Base-by-base conservation (phyloP, 2,329 filamentous ascomycete species). In the Gaeumannomyces sp. region DNA sequence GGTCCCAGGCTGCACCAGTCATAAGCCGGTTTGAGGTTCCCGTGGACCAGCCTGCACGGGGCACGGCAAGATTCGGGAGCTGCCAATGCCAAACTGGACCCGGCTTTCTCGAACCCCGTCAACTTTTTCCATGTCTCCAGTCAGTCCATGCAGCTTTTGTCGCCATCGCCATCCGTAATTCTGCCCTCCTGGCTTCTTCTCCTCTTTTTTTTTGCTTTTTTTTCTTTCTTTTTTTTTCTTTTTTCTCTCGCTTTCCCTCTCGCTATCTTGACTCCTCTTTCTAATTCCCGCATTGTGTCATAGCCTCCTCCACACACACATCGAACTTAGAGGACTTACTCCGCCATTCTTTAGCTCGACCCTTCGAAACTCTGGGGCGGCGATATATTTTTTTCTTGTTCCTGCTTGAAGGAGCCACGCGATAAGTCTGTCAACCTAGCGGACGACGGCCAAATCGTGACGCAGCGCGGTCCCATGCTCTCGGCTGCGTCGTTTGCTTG, bases 271-370 rank as follows among this genome's bases (percentile, higher is more conserved):
- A n/a, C 10, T 31, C 27, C 38, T 19, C 45, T 14, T 11, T 50
- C n/a, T 28, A 19, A 56, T n/a, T 28, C 8, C 35, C 28, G 27
- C 38, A 22, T 57, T 28, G 57, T 29, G 19, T 59, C 16, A 31
- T 27, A n/a, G 45, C 50, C 60, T 62, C 45, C 45, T 62, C 38
- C 29, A 28, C 56, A 25, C 56, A 13, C 57, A 28, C 38, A 28
- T 22, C 45, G 22, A 61, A 29, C 19, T 53, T 53, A 53, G 45
- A 28, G 45, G 61, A 62, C 61, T 62, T 62, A 62, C 61, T 62
- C 61, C 61, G 61, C 61, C 61, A 29, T 29, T 62, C 61, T 56
- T 62, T 62, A 53, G 25, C 14, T 53, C 45, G 45, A 11, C 45
- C 45, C 45, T 53, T n/a, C 45, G 2, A 19, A 25, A 53, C 45